Evolutionary conservation across 139 green algal genomes (phyloP).

Genomic region (Ostreobium quekettii): DNA sequence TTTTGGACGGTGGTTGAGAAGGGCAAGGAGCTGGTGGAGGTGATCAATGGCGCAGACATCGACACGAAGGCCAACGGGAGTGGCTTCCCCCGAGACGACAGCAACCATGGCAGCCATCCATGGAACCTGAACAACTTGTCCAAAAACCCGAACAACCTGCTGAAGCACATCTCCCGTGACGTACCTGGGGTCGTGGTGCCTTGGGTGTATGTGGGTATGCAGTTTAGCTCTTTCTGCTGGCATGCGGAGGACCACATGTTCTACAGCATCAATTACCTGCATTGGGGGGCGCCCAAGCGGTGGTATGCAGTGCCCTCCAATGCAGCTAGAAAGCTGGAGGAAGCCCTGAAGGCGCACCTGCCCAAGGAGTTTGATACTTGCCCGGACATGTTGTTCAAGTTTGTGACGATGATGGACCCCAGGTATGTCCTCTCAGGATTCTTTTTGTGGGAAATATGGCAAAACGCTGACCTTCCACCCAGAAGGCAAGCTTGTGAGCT

Average conservation of each 20-base stretch:
- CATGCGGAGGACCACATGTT: constrained; percentile 85
- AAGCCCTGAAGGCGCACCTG: constrained; percentile 52
- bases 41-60: constrained; percentile 63
- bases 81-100: constrained; percentile 44
- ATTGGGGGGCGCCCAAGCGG: constrained; percentile 53
- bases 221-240: constrained; percentile 73
- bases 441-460: too few relatives aligned
- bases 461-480: too few relatives aligned
- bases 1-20: constrained; percentile 90
- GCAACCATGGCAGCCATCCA: constrained; percentile 26
- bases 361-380: constrained; percentile 62
- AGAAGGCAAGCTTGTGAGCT: too few relatives aligned
- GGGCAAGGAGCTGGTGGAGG: constrained; percentile 65
- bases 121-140: constrained; percentile 81
- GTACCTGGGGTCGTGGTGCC: constrained; percentile 67
- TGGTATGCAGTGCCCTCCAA: constrained; percentile 73
- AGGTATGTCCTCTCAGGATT: too few relatives aligned
- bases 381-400: constrained; percentile 69
- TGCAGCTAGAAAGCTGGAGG: constrained; percentile 56
- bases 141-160: constrained; percentile 32
- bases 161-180: constrained; percentile 52
- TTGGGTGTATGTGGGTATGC: constrained; percentile 76
- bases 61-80: constrained; percentile 51
- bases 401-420: constrained; percentile 69
- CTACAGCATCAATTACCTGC: constrained; percentile 88